These are phyloP conservation scores for Paramyrothecium roridum DNA, from an alignment of 2,329 filamentous ascomycete genomes.

Conservation along the genomic window DNA sequence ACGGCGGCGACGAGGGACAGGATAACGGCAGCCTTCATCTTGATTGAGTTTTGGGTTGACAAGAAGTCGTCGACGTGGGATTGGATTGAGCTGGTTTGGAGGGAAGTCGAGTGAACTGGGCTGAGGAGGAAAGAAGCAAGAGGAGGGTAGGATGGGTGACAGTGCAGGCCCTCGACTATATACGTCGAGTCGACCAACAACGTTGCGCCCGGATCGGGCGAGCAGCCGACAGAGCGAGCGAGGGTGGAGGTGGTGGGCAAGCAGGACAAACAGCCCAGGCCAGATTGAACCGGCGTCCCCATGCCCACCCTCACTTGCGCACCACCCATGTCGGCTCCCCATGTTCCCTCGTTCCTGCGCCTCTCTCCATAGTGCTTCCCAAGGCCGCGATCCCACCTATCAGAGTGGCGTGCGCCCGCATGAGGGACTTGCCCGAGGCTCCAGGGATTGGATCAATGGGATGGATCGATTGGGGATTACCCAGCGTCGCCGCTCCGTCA, in stretches of 20 bases:
- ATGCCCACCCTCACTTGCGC: background rate
- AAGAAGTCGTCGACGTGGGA: slow-evolving; percentile 3
- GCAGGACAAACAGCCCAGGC: background rate
- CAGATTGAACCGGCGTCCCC: background rate
- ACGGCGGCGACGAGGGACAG: slow-evolving; percentile 33
- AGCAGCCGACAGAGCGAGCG: background rate
- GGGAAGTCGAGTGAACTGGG: slow-evolving; percentile 4
- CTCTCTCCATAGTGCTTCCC: background rate
- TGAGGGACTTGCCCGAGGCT: slow-evolving; percentile 19
- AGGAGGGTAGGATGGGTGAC: slow-evolving; percentile 1
- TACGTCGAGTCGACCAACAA: slow-evolving; percentile 1
- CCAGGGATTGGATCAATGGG: background rate
- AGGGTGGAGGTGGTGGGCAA: background rate
- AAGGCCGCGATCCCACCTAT: slow-evolving; percentile 20
- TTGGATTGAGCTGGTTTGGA: slow-evolving; percentile 2
- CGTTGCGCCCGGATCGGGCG: background rate
- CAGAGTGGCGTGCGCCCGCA: slow-evolving; percentile 16
- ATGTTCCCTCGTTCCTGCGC: background rate
- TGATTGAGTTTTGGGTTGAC: slow-evolving; percentile 13
- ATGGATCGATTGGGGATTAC: background rate
- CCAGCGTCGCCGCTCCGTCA: background rate
- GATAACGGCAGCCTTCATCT: slow-evolving; percentile 38
- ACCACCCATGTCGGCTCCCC: background rate
- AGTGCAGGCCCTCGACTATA: slow-evolving; percentile 5
- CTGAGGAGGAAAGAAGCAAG: slow-evolving; percentile 2